Conservation (phyloP, 2,329 filamentous ascomycete genomes). For the Exophiala dermatitidis region DNA sequence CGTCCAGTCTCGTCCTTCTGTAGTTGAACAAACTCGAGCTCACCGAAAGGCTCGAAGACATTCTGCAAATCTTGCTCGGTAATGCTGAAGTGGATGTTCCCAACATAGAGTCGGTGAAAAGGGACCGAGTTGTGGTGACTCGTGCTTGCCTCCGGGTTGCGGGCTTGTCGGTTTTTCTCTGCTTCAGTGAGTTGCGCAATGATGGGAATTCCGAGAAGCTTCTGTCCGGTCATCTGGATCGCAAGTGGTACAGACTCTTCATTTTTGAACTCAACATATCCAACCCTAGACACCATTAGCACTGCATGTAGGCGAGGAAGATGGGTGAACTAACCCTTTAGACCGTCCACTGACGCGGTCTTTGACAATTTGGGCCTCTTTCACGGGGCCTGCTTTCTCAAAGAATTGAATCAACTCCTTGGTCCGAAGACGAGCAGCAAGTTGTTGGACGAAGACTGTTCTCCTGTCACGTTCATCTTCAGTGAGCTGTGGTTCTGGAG, state of each 20-base stretch:
- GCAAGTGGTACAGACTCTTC: slow-evolving; percentile 90
- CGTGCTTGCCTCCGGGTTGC: slow-evolving; percentile 64
- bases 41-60: slow-evolving; percentile 95
- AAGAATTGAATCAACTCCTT: slow-evolving; percentile 93
- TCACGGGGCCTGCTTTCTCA: slow-evolving; percentile 86
- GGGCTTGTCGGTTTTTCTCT: slow-evolving; percentile 96
- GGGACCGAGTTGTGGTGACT: slow-evolving; percentile 74
- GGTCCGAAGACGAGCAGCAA: slow-evolving; percentile 85
- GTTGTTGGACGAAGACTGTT: slow-evolving; percentile 97
- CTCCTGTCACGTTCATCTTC: slow-evolving; percentile 95
- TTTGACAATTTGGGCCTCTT: slow-evolving; percentile 97
- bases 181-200: slow-evolving; percentile 98
- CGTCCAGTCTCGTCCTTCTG: slow-evolving; percentile 91
- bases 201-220: slow-evolving; percentile 95
- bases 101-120: slow-evolving; percentile 96
- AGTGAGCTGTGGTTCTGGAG: slow-evolving; percentile 64
- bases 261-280: slow-evolving; percentile 97
- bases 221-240: slow-evolving; percentile 96
- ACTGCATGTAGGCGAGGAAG: slow-evolving; percentile 9
- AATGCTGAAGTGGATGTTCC: slow-evolving; percentile 99
- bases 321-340: slow-evolving; percentile 66
- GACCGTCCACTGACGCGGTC: slow-evolving; percentile 93
- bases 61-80: slow-evolving; percentile 92
- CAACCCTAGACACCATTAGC: slow-evolving; percentile 62
- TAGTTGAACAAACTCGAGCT: slow-evolving; percentile 93